These are phyloP conservation scores for Skeletonema grethae DNA, from an alignment of 108 stramenopile genomes.

Conservation along the genomic window DNA sequence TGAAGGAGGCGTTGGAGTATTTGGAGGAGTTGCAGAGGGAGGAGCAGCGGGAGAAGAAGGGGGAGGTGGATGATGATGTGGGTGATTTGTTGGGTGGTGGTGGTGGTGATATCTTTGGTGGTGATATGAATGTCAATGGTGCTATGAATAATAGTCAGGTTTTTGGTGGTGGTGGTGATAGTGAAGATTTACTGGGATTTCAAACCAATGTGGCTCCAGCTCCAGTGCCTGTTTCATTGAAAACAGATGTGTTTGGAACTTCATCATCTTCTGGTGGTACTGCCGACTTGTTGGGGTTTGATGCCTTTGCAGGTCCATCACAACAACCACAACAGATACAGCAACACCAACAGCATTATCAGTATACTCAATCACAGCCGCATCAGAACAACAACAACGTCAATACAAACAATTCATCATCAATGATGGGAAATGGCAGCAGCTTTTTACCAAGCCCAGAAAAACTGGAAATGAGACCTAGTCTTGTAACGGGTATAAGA, in stretches of 20 bases:
- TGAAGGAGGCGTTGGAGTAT: constrained; percentile 47
- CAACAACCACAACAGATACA: background rate
- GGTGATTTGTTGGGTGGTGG: constrained; percentile 30
- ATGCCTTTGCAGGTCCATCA: constrained; percentile 5
- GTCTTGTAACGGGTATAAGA: constrained; percentile 33
- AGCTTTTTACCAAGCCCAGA: background rate
- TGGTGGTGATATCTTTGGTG: constrained; percentile 7
- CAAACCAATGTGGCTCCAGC: background rate
- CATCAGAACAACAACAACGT: background rate
- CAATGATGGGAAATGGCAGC: background rate
- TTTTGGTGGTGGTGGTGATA: background rate
- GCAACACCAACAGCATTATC: background rate
- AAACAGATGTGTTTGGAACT: background rate
- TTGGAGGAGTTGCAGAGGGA: constrained; percentile 44
- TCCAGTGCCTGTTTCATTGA: background rate
- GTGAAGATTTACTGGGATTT: constrained; percentile 1
- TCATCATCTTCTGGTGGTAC: constrained; percentile 1
- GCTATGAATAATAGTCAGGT: background rate
- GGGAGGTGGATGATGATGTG: background rate
- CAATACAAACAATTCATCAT: background rate
- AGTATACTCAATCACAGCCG: constrained; percentile 10
- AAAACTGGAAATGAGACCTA: constrained; percentile 20
- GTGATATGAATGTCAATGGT: background rate
- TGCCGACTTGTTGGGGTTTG: constrained; percentile 30
- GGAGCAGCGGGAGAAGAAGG: constrained; percentile 15